Percentiles rank a stretch among this genome's conserved stretches.
Evolutionary conservation across 2,329 filamentous ascomycete genomes (phyloP).

Genomic region (Calonectria henricotiae): DNA sequence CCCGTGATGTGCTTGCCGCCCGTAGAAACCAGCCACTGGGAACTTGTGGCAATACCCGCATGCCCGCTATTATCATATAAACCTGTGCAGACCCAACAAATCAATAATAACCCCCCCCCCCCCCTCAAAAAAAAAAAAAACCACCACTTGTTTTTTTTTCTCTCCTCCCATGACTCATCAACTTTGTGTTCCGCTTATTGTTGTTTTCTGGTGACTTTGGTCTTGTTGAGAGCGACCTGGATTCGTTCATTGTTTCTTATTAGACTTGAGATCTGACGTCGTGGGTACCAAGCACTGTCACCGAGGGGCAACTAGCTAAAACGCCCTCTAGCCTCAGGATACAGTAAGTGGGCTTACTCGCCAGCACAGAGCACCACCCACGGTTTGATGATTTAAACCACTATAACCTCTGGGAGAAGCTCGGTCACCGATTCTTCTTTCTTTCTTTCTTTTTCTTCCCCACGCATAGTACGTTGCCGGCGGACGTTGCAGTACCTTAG

Average conservation of each 20-base stretch:
- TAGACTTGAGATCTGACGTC: constrained; percentile 45
- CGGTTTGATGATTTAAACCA: constrained; percentile 28
- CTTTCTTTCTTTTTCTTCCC: not conserved
- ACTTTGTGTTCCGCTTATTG: not conserved
- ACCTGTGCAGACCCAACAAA: constrained; percentile 9
- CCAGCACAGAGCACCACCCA: constrained; percentile 31
- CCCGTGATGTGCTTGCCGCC: constrained; percentile 33
- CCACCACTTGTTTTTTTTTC: not conserved
- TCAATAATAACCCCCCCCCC: not conserved
- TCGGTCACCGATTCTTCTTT: constrained; percentile 23
- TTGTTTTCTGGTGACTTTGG: constrained; percentile 7
- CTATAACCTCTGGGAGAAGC: constrained; percentile 13
- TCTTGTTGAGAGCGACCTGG: constrained; percentile 1
- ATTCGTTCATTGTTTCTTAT: constrained; percentile 12
- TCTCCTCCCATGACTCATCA: constrained; percentile 23
- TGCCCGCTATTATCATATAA: not conserved
- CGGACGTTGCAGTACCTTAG: constrained; percentile 19
- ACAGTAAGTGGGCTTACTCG: constrained; percentile 36
- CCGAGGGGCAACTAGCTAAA: constrained; percentile 48
- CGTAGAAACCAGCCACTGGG: constrained; percentile 12
- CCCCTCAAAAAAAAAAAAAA: not conserved
- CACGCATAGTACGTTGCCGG: constrained; percentile 20
- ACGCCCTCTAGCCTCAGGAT: constrained; percentile 48
- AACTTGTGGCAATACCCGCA: constrained; percentile 20
- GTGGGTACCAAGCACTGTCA: constrained; percentile 31